Evolutionary conservation across 139 green algal species (phyloP).

Genomic region (Coelastrella sp.): DNA sequence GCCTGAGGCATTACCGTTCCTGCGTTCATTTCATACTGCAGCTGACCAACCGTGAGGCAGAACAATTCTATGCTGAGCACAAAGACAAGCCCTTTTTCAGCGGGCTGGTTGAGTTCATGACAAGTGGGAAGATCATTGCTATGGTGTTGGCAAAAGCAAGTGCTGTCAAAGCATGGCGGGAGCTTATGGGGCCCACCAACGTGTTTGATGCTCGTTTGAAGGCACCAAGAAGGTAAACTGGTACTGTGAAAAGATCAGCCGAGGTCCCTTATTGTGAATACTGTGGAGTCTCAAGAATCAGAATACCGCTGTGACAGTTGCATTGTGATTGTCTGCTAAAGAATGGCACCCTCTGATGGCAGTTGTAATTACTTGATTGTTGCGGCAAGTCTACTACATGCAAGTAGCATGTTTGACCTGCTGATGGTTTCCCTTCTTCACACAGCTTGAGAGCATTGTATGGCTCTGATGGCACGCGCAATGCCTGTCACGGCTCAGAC

Average conservation of each 20-base stretch:
- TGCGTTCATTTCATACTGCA: constrained; percentile 51
- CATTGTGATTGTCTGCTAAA: no score
- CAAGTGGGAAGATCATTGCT: constrained; percentile 78
- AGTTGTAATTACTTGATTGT: background rate
- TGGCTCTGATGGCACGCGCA: constrained; percentile 82
- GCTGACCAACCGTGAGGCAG: constrained; percentile 66
- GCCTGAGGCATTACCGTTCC: no score
- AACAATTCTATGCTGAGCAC: constrained; percentile 91
- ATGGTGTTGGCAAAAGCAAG: constrained; percentile 72
- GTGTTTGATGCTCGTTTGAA: constrained; percentile 62
- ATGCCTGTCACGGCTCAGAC: constrained; percentile 86
- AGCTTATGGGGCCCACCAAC: constrained; percentile 86
- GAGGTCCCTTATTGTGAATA: no score
- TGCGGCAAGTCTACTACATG: background rate
- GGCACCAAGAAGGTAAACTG: constrained; percentile 50
- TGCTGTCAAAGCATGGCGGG: constrained; percentile 79
- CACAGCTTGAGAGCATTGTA: constrained; percentile 80
- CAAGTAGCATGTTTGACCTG: background rate
- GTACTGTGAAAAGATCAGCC: no score
- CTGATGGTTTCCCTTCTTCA: background rate
- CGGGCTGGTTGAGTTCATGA: constrained; percentile 84
- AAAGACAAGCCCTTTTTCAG: constrained; percentile 81
- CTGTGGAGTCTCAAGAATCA: no score
- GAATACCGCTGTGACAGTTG: no score
- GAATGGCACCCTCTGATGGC: no score